Base-by-base conservation (phyloP, 306 rosid genomes). In the Lathyrus oleraceus region DNA sequence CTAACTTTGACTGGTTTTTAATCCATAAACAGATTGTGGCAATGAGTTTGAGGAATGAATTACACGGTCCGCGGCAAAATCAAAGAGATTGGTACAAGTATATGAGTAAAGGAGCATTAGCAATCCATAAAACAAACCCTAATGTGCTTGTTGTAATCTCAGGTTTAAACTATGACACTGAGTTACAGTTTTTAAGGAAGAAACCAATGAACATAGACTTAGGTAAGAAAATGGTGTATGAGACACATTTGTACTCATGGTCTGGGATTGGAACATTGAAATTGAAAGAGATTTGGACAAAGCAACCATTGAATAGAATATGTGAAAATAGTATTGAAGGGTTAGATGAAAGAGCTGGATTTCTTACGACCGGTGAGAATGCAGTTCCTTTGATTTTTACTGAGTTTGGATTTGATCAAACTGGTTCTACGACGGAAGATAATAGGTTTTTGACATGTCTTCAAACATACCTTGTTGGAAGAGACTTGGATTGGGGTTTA, bases 401-500 rank as follows among this genome's bases (percentile, higher is more conserved):
- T 0, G 92, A 87, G 64, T 83, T 87, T 54, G 89, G 89, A 21
- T 76, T 69, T 42, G 79, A 87, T 32, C 79, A 78, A 19, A 1
- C 20, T 2, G 80, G 83, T 2, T n/a, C 16, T 1, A 39, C 68
- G 8, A 42, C 45, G 9, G 74, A 69, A 19, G 77, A 85, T 13
- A 85, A 83, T 32, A 72, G 62, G 36, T 87, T 81, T 73, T 71
- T 87, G 85, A 85, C 79, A 14, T 87, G 93, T 66, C 83, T 87
- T 17, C 77, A 83, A 19, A 73, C 93, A 2, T 78, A 80, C n/a
- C 84, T 87, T 67, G 81, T 69, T 47, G 84, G 58, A 15, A 80
- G 76, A 38, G 92, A 87, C 63, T 0, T 87, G 76, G 92, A 87
- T 38, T 87, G 86, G 86, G 89, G 83, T 0, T 67, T 83, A 25